Base-by-base conservation (phyloP, 2,329 filamentous ascomycete species). In the Didymella segeticola region DNA sequence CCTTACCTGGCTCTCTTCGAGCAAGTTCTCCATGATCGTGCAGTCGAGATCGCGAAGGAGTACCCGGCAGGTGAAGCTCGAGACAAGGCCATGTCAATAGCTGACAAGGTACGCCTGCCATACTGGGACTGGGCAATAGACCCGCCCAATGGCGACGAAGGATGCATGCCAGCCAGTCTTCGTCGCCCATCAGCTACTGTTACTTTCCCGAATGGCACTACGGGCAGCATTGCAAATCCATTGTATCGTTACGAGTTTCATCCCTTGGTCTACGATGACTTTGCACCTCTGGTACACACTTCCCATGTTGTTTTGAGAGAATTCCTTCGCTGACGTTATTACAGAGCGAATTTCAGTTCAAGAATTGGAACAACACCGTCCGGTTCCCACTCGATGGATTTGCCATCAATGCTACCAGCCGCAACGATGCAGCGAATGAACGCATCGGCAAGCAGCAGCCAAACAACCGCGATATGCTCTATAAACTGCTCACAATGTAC, bases 121-220 rank as follows among this genome's bases (percentile, higher is more conserved):
- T 72, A 71, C 53, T 72, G 67, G 69, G 70, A 73, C 50, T 73
- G 70, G 71, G 70, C 68, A 0, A 61, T 67, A 20, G 50, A 67
- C 30, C 66, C 69, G 2, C 45, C 60, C 1, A 53, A 66, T 25
- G 42, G 37, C 10, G 56, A 55, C 5, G 66, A 70, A 39, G 68
- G 66, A 27, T 58, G 57, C 20, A 64, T 72, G 50, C 70, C 70
- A 2, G 31, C 47, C 5, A 64, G 58, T 49, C 56, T 72, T 14
- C 60, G 67, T 38, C 45, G 55, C 23, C 36, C 34, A 11, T 64
- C 54, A 6, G 57, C 46, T 7, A 61, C 45, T 2, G 62, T 72
- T n/a, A 69, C 60, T 1, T 66, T 62, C 34, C 68, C 69, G 2
- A 68, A 70, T 30, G 69, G 67, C 2, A 70, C 68, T 14, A 47